Conservation (phyloP, 1,139 yeast genomes). For the Kurtzmaniella quercitrusa region DNA sequence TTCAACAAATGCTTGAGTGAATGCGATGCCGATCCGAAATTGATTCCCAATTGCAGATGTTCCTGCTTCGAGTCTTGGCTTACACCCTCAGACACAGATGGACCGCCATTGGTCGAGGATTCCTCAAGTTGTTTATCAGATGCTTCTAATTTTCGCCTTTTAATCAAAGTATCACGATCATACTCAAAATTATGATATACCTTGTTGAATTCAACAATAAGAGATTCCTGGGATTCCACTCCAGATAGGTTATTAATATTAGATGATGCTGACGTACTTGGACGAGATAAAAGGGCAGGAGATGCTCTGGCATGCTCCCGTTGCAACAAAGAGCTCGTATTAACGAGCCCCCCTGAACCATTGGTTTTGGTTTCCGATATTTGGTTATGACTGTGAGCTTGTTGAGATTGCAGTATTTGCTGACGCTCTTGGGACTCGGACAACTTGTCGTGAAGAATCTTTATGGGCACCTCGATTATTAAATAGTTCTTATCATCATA, state of each 20-base stretch:
- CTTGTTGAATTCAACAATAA: slow-evolving; percentile 45
- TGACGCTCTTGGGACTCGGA: background rate
- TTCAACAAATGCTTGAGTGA: slow-evolving; percentile 78
- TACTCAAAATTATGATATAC: slow-evolving; percentile 83
- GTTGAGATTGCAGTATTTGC: slow-evolving; percentile 1
- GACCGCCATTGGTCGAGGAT: slow-evolving; percentile 4
- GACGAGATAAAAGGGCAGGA: background rate
- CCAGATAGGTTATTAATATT: slow-evolving; percentile 8
- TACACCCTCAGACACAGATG: background rate
- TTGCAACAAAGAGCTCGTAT: background rate
- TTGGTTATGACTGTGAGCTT: no score
- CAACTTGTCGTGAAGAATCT: slow-evolving; percentile 15
- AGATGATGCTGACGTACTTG: slow-evolving; percentile 4
- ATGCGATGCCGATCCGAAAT: slow-evolving; percentile 76
- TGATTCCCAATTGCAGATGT: slow-evolving; percentile 23
- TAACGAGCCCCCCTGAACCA: no score
- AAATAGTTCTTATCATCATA: slow-evolving; percentile 27
- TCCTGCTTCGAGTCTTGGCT: background rate
- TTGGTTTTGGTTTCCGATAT: no score
- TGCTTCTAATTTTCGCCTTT: slow-evolving; percentile 74
- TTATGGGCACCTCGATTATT: slow-evolving; percentile 28
- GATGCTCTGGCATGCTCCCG: background rate
- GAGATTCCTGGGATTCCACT: slow-evolving; percentile 34
- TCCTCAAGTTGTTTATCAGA: slow-evolving; percentile 69
- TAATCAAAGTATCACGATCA: slow-evolving; percentile 73